These are phyloP conservation scores for Phialophora tarda DNA, from an alignment of 2,329 filamentous ascomycete genomes.

Conservation along the genomic window DNA sequence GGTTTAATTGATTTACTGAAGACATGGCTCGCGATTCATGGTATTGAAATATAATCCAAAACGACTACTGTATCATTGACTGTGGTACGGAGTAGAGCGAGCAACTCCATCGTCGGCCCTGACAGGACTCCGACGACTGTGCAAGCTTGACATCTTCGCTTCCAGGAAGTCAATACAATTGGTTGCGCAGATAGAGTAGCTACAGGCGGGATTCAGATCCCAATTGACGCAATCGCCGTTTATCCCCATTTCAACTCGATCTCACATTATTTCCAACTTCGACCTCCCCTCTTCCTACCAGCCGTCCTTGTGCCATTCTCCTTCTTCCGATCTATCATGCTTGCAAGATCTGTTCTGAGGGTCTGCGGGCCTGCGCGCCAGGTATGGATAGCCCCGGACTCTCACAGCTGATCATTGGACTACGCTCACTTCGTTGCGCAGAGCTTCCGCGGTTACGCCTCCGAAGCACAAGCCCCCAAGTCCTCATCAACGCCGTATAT, in stretches of 20 bases:
- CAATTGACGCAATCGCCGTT: conserved; percentile 30
- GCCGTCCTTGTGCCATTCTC: not conserved
- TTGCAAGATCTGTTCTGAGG: conserved; percentile 69
- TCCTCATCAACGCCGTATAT: conserved; percentile 46
- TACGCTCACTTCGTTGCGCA: conserved; percentile 42
- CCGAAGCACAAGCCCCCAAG: conserved; percentile 63
- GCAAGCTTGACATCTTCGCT: not conserved
- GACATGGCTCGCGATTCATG: not conserved
- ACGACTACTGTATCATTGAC: not conserved
- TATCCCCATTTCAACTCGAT: conserved; percentile 7
- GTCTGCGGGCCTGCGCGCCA: conserved; percentile 68
- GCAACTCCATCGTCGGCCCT: conserved; percentile 3
- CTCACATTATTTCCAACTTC: conserved; percentile 6
- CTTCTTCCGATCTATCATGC: conserved; percentile 60
- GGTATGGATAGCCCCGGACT: conserved; percentile 54
- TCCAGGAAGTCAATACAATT: not conserved
- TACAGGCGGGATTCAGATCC: conserved; percentile 4
- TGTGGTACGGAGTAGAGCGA: not conserved
- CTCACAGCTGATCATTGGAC: no score
- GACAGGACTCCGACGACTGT: conserved; percentile 3
- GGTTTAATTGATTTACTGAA: not conserved
- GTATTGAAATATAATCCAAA: not conserved
- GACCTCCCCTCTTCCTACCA: conserved; percentile 5
- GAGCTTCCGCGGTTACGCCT: conserved; percentile 76
- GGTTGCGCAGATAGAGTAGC: not conserved